Conservation (phyloP, 75 land plant genomes). For the Pseudotsuga menziesii region DNA sequence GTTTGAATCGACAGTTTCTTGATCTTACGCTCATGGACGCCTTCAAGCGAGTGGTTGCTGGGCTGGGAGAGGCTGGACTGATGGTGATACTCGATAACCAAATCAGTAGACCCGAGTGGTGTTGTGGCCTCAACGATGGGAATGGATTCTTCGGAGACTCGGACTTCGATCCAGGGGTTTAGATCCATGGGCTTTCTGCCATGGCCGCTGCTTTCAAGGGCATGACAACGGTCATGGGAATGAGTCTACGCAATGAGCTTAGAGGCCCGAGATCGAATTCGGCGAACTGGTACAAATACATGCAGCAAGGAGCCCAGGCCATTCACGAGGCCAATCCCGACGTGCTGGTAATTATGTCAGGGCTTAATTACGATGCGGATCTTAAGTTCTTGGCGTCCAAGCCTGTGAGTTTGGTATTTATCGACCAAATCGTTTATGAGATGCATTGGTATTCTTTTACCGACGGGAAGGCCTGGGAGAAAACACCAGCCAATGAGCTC, state of each 20-base stretch:
- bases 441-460: conserved; percentile 40
- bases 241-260: conserved; percentile 46
- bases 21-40: too few relatives aligned
- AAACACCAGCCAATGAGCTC: background rate
- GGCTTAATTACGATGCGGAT: conserved; percentile 27
- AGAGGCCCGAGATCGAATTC: conserved; percentile 25
- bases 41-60: too few relatives aligned
- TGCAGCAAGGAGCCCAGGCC: conserved; percentile 20
- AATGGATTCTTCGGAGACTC: conserved; percentile 40
- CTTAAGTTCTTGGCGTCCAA: conserved; percentile 19
- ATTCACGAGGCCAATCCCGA: conserved; percentile 31
- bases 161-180: conserved; percentile 26
- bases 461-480: conserved; percentile 14
- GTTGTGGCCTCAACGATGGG: too few relatives aligned
- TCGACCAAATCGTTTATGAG: conserved; percentile 32
- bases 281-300: conserved; percentile 20
- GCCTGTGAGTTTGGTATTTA: conserved; percentile 5
- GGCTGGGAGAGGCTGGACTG: too few relatives aligned
- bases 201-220: conserved; percentile 19
- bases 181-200: conserved; percentile 18
- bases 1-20: too few relatives aligned
- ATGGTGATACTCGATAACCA: too few relatives aligned
- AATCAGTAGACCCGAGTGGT: too few relatives aligned
- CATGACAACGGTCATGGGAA: conserved; percentile 19
- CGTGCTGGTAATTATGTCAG: conserved; percentile 26